phyloP scores from a whole-genome alignment of 306 rosid genomes.

The Rosa chinensis region DNA sequence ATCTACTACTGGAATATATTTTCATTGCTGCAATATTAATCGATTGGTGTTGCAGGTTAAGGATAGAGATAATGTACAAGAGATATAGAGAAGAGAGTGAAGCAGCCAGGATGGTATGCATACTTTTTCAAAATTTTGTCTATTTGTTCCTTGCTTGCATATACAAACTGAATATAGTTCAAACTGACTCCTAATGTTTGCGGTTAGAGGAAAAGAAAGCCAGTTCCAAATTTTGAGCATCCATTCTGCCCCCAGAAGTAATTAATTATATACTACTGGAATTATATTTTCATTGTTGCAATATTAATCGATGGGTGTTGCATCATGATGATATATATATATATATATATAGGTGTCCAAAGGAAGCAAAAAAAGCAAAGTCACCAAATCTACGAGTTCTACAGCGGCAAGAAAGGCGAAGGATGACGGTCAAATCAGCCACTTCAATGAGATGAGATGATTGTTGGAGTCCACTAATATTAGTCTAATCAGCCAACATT shows the following conservation, averaged over 20 bases:
- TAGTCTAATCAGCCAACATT: too few relatives aligned
- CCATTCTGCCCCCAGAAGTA: constrained; percentile 90
- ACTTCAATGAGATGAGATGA: constrained; percentile 62
- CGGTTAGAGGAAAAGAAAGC: too few relatives aligned
- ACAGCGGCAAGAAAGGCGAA: constrained; percentile 56
- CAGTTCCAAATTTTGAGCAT: constrained; percentile 66
- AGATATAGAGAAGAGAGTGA: too few relatives aligned
- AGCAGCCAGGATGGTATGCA: too few relatives aligned
- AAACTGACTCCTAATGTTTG: too few relatives aligned
- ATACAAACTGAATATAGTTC: too few relatives aligned
- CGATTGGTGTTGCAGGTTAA: too few relatives aligned
- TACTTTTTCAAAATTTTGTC: too few relatives aligned
- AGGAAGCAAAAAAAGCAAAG: constrained; percentile 68
- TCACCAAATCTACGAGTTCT: constrained; percentile 73
- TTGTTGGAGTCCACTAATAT: constrained; percentile 40
- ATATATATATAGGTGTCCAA: constrained; percentile 55
- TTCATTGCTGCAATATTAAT: too few relatives aligned
- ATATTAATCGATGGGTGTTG: neutral
- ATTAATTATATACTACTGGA: neutral
- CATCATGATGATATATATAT: neutral
- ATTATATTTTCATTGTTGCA: neutral
- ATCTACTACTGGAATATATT: too few relatives aligned
- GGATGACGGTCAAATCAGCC: constrained; percentile 38
- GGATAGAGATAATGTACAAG: too few relatives aligned
- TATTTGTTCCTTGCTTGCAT: too few relatives aligned